Base-by-base conservation (phyloP, 1,284 basidiomycete genomes). In the Coniophora puteana region DNA sequence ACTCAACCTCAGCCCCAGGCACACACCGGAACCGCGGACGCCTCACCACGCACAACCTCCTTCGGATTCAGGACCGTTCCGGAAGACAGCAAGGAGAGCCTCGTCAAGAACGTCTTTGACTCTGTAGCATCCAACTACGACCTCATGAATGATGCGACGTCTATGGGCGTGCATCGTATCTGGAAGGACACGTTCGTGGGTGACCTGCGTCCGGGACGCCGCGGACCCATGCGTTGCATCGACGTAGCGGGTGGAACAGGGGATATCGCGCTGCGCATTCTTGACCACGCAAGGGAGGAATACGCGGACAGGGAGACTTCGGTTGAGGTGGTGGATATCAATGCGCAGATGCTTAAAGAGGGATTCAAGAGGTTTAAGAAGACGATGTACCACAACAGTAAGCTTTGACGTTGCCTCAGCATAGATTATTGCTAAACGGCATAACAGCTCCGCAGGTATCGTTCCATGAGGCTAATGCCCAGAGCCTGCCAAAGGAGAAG, bases 81-180 rank as follows among this genome's bases (percentile, higher is more conserved):
- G 13, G 83, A 89, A 61, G 81, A 86, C 35, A 64, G 76, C 33
- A 96, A 89, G 54, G 84, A 89, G 59, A 62, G 67, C 8, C 69
- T 89, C 35, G 95, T 99, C 44, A 91, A 89, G 52, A 77, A 78
- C 48, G 94, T 99, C 41, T 99, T 99, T 68, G 87, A 91, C 53
- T 95, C 91, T 4, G 95, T 99, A 41, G 93, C 96, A 30, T 89
- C 90, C 29, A 91, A 83, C 40, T 99, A 99, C 66, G 95, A 99
- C 66, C 65, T 98, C 30, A 97, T 99, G 94, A 99, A 99, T 73
- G 96, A 99, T 61, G 92, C 93, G 20, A 92, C 95, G 71, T 99
- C 95, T 5, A 68, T 98, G 45, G 96, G 96, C 24, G 87, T 99
- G 20, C 96, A 99, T 61, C 78, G 96, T 33, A 69, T 99, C 21